phyloP scores from a whole-genome alignment of 2,329 filamentous ascomycete genomes.

The Fusarium pseudonygamai region DNA sequence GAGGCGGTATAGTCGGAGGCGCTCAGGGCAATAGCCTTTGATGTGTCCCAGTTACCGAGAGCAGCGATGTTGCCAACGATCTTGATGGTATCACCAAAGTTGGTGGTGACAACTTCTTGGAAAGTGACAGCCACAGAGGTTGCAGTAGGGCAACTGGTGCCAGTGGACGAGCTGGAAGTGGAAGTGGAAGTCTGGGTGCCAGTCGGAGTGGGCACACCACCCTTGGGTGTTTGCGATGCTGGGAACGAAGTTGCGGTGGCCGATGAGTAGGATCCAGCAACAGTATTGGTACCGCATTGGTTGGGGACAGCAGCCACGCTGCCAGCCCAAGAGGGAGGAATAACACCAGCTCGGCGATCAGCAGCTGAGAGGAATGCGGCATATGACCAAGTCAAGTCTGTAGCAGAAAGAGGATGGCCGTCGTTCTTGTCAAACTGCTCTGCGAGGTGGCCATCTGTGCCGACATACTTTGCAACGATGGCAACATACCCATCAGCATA shows the following conservation, averaged over 20 bases:
- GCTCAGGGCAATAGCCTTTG: slow-evolving; percentile 63
- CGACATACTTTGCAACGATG: slow-evolving; percentile 70
- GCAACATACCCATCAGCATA: slow-evolving; percentile 71
- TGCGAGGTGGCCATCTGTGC: slow-evolving; percentile 68
- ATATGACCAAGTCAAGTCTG: slow-evolving; percentile 78
- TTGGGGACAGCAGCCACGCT: slow-evolving; percentile 57
- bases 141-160: slow-evolving; percentile 50
- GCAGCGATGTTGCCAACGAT: slow-evolving; percentile 67
- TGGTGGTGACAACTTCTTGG: slow-evolving; percentile 65
- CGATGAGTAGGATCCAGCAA: slow-evolving; percentile 61
- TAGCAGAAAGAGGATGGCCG: slow-evolving; percentile 68
- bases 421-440: slow-evolving; percentile 71
- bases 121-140: slow-evolving; percentile 70
- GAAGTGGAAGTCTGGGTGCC: slow-evolving; percentile 40
- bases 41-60: slow-evolving; percentile 71
- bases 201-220: slow-evolving; percentile 47
- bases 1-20: slow-evolving; percentile 66
- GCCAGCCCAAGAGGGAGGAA: slow-evolving; percentile 67
- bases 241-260: slow-evolving; percentile 61
- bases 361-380: slow-evolving; percentile 73
- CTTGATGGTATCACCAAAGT: slow-evolving; percentile 71
- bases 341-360: slow-evolving; percentile 62
- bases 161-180: slow-evolving; percentile 41
- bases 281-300: slow-evolving; percentile 58
- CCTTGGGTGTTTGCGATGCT: slow-evolving; percentile 55